Conservation (phyloP, 2,329 filamentous ascomycete species). For the Epichloe coenophiala region DNA sequence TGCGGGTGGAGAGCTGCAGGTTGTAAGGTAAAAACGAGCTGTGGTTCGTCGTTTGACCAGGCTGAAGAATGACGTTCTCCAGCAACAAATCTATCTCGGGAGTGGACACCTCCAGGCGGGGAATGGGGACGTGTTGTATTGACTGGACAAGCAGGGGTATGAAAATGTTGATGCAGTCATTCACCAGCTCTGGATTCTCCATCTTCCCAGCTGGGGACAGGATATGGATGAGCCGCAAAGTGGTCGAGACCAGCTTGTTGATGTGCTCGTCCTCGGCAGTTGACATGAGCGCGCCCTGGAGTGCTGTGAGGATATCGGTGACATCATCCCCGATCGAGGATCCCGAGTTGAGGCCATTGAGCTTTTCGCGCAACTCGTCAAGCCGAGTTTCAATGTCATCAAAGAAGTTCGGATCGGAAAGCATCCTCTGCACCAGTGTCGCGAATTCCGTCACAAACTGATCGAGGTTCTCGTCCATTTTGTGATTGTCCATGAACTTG, state of each 20-base stretch:
- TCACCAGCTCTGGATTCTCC: constrained; percentile 57
- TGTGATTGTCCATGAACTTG: constrained; percentile 57
- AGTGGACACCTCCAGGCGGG: constrained; percentile 73
- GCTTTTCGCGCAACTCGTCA: constrained; percentile 35
- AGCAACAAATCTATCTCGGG: constrained; percentile 75
- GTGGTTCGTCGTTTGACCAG: constrained; percentile 68
- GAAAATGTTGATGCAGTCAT: constrained; percentile 68
- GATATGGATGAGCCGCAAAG: constrained; percentile 53
- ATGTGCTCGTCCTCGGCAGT: constrained; percentile 62
- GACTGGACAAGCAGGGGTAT: constrained; percentile 62
- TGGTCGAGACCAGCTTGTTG: constrained; percentile 52
- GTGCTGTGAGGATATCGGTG: constrained; percentile 55
- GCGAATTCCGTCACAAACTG: constrained; percentile 60
- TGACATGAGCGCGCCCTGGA: constrained; percentile 53
- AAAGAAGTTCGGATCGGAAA: constrained; percentile 79
- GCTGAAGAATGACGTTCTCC: constrained; percentile 84
- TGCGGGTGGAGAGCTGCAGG: constrained; percentile 69
- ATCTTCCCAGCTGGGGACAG: constrained; percentile 52
- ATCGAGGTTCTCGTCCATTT: constrained; percentile 73
- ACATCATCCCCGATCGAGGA: constrained; percentile 60
- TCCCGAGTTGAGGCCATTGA: constrained; percentile 51
- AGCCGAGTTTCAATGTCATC: constrained; percentile 52
- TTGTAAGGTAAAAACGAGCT: constrained; percentile 83
- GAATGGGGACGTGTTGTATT: constrained; percentile 80
- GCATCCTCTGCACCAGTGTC: constrained; percentile 61